These are phyloP conservation scores for Oryza rufipogon DNA, from an alignment of 176 grass and related monocot species.

Conservation along the genomic window DNA sequence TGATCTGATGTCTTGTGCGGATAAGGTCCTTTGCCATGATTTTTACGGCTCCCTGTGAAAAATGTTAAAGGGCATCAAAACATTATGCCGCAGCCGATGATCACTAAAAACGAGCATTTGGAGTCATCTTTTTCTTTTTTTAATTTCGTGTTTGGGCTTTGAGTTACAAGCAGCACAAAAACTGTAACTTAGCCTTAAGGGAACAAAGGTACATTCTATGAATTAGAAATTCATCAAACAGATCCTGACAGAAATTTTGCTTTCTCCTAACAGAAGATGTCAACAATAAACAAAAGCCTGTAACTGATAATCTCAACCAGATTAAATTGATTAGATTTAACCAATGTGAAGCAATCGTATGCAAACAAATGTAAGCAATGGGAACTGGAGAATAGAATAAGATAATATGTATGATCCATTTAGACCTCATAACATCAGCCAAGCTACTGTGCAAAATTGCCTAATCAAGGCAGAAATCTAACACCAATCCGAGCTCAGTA, in stretches of 20 bases:
- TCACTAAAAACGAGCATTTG: background rate
- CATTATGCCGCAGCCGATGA: background rate
- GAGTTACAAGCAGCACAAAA: background rate
- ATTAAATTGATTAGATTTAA: background rate
- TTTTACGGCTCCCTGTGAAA: conserved; percentile 79
- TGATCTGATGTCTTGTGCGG: conserved; percentile 86
- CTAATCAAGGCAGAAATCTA: background rate
- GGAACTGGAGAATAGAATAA: background rate
- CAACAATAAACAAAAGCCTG: background rate
- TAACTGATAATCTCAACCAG: background rate
- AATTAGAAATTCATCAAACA: background rate
- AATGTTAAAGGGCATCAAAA: conserved; percentile 26
- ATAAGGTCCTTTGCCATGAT: conserved; percentile 95
- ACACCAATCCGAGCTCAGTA: no score
- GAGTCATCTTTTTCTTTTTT: background rate
- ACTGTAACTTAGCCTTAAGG: no score
- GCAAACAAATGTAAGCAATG: background rate
- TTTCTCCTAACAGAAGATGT: background rate
- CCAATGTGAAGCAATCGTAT: background rate
- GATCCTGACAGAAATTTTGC: background rate
- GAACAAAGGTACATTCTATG: background rate
- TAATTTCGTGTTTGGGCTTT: background rate
- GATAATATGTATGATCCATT: background rate
- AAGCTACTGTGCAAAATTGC: background rate
- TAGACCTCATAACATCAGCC: background rate